These are phyloP conservation scores for Suillus clintonianus DNA, from an alignment of 768 basidiomycete species.

Conservation along the genomic window DNA sequence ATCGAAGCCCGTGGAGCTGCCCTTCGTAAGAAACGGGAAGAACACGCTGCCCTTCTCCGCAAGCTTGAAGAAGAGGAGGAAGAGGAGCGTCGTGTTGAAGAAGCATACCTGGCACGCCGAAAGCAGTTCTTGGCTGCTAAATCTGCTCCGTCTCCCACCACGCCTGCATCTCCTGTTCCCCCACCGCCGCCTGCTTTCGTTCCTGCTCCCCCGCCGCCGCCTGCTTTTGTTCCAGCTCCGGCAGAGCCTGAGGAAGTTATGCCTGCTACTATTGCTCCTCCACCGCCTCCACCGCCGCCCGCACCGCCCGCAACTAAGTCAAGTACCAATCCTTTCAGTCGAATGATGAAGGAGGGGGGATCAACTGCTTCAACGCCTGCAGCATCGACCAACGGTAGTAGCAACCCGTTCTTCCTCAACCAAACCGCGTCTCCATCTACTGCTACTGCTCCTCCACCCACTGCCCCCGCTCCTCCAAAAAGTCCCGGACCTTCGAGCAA, in stretches of 20 bases:
- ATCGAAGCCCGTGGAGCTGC: conserved; percentile 70
- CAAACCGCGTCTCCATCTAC: conserved; percentile 44
- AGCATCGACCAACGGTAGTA: conserved; percentile 43
- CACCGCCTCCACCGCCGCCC: conserved; percentile 32
- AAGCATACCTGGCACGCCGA: conserved; percentile 36
- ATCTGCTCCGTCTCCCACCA: conserved; percentile 30
- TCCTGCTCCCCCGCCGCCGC: conserved; percentile 30
- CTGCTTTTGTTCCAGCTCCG: conserved; percentile 17
- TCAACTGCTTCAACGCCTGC: conserved; percentile 32
- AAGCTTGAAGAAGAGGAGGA: conserved; percentile 71
- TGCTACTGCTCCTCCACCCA: conserved; percentile 38
- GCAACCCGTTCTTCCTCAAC: conserved; percentile 76
- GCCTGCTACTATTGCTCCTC: conserved; percentile 36
- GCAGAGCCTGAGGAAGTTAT: conserved; percentile 18
- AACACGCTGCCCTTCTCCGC: conserved; percentile 67
- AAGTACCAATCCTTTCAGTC: conserved; percentile 81
- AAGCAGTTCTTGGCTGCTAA: conserved; percentile 41
- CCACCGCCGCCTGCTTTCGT: conserved; percentile 38
- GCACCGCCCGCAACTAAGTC: conserved; percentile 42
- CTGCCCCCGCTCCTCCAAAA: conserved; percentile 34
- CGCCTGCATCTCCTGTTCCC: conserved; percentile 37
- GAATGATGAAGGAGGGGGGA: conserved; percentile 54
- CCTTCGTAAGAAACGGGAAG: conserved; percentile 72
- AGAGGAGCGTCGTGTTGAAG: conserved; percentile 51
- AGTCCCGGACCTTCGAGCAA: conserved; percentile 57